Evolutionary conservation across 2,329 filamentous ascomycete species (phyloP).

Genomic region (Colletotrichum salicis): DNA sequence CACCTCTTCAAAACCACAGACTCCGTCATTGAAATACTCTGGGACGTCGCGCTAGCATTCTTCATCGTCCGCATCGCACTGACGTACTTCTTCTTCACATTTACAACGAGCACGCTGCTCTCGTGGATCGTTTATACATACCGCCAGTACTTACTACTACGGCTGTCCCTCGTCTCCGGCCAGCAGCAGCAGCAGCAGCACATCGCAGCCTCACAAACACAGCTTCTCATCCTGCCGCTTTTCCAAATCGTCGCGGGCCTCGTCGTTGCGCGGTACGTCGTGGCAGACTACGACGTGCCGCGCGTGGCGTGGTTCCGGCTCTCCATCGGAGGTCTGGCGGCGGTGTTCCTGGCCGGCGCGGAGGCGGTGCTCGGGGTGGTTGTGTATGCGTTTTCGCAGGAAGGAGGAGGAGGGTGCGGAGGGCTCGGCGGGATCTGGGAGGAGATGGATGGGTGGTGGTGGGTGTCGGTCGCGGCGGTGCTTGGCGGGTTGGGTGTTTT

Average conservation of each 20-base stretch:
- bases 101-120: conserved; percentile 38
- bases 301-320: conserved; percentile 29
- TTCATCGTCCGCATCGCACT: conserved; percentile 47
- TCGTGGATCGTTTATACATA: conserved; percentile 15
- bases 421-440: conserved; percentile 6
- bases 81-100: conserved; percentile 44
- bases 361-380: neutral
- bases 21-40: conserved; percentile 49
- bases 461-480: conserved; percentile 1
- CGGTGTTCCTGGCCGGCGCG: neutral
- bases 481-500: neutral
- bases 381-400: neutral
- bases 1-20: conserved; percentile 45
- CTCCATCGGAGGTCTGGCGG: conserved; percentile 25
- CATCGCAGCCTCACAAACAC: neutral
- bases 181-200: neutral
- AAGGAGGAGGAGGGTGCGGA: neutral
- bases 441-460: neutral
- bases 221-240: neutral
- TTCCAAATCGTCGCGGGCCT: conserved; percentile 2
- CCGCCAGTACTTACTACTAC: neutral
- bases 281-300: conserved; percentile 27
- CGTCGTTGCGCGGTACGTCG: conserved; percentile 21
- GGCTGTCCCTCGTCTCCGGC: neutral
- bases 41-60: conserved; percentile 49